Evolutionary conservation across 2,329 filamentous ascomycete genomes (phyloP), one percentile per base, ranked within the genome.

Genomic region (Fonsecaea multimorphosa): DNA sequence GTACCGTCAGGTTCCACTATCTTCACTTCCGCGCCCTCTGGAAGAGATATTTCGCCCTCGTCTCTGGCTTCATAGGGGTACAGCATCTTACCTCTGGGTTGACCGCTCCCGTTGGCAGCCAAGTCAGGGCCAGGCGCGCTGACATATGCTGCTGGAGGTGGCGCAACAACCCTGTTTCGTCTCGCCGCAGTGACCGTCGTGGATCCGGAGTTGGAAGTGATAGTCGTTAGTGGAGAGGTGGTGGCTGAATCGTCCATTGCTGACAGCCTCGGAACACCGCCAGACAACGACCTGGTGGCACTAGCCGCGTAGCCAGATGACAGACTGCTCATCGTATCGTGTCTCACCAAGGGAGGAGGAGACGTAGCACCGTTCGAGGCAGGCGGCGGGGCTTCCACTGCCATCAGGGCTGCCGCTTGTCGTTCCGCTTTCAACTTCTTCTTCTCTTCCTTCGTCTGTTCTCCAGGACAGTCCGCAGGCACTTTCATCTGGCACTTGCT

Each of bases 401-500:
- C 70, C 34, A 87, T 80, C 73, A 89, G 91, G 12, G 93, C 90
- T 3, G 89, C 84, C 65, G 91, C 89, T 79, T 98, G 94, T 67
- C 93, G 87, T 76, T 93, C 90, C 49, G 86, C 85, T 79, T 98
- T 98, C 49, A 96, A 84, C 74, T 93, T 96, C 83, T 97, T 99
- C 81, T 89, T 93, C 73, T 97, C 93, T 68, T 98, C 95, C 78
- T 98, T 99, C 69, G 85, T 89, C 75, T 95, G 88, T 75, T 98
- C 95, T 57, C 95, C 95, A 0, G 95, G 95, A 75, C 95, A 99
- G 75, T 97, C 92, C 7, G 95, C 91, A 0, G 95, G 93, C 0
- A 98, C 95, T 79, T 98, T 99, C 90, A 99, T 95, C 81, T 99
- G 92, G 77, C 95, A 99, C 80, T 99, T 99, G 82, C 89, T 96